A percentile compares a stretch with the other conserved stretches of the same genome.
Evolutionary conservation across 1,284 basidiomycete species (phyloP).

Genomic region (Microbotryum violaceum): DNA sequence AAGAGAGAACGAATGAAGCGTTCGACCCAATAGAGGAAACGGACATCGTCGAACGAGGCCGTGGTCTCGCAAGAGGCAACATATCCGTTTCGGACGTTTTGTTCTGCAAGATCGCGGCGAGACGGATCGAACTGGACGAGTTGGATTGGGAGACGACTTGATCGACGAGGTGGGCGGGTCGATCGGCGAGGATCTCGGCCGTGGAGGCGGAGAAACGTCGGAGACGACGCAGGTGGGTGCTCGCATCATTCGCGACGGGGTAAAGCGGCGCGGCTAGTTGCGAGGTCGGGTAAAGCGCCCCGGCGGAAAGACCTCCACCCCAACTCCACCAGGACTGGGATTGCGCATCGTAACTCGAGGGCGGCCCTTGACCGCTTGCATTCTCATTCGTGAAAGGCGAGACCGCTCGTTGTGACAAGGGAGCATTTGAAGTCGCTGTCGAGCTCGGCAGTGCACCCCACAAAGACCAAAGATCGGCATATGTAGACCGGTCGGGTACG

Average conservation of each 20-base stretch:
- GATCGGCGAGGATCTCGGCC: background rate
- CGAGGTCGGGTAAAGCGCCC: background rate
- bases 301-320: background rate
- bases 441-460: background rate
- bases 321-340: background rate
- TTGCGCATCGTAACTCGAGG: too few species aligned
- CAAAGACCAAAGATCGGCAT: background rate
- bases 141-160: background rate
- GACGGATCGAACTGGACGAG: background rate
- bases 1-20: background rate
- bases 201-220: constrained; percentile 1
- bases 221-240: background rate
- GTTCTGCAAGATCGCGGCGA: constrained; percentile 1
- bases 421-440: background rate
- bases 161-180: background rate
- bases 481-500: background rate
- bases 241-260: background rate
- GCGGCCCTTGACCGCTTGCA: background rate
- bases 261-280: background rate
- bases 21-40: background rate
- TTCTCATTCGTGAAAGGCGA: background rate
- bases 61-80: background rate
- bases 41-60: constrained; percentile 3
- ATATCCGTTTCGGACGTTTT: background rate
- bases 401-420: background rate